A percentile compares a stretch with the other conserved stretches of the same genome.
Evolutionary conservation across 352 stramenopile species (phyloP).

Genomic region (Phytophthora foliorum): DNA sequence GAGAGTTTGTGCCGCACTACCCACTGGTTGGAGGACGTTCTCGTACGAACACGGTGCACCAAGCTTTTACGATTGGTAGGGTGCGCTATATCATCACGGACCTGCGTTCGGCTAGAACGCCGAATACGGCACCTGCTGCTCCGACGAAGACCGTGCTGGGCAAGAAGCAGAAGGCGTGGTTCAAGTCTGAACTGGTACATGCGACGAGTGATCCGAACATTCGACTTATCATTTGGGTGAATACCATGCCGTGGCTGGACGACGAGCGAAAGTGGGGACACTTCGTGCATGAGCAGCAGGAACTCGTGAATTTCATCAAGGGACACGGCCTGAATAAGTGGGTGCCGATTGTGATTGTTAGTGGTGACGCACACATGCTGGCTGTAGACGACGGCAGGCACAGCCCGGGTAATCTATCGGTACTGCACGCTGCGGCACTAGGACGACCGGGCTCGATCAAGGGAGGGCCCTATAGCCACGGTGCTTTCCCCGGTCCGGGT

Average conservation of each 20-base stretch:
- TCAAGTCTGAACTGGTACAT: conserved; percentile 80
- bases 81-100: conserved; percentile 90
- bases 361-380: conserved; percentile 92
- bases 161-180: conserved; percentile 87
- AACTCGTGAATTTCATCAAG: conserved; percentile 83
- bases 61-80: conserved; percentile 87
- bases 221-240: conserved; percentile 86
- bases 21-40: conserved; percentile 45
- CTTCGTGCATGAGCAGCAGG: conserved; percentile 82
- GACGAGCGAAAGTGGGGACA: conserved; percentile 90
- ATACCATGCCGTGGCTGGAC: conserved; percentile 91
- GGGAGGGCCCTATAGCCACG: conserved; percentile 90
- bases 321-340: conserved; percentile 69
- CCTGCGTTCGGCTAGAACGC: conserved; percentile 76
- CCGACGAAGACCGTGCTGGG: conserved; percentile 90
- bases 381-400: conserved; percentile 85
- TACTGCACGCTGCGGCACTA: conserved; percentile 86
- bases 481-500: conserved; percentile 76
- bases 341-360: conserved; percentile 85
- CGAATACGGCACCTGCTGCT: conserved; percentile 67
- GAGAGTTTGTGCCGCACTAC: conserved; percentile 88
- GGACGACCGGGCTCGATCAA: conserved; percentile 87
- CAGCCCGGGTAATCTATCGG: conserved; percentile 77
- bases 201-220: conserved; percentile 65
- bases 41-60: conserved; percentile 62